Base-by-base conservation (phyloP, 306 rosid genomes). In the Gastrolobium bilobum region DNA sequence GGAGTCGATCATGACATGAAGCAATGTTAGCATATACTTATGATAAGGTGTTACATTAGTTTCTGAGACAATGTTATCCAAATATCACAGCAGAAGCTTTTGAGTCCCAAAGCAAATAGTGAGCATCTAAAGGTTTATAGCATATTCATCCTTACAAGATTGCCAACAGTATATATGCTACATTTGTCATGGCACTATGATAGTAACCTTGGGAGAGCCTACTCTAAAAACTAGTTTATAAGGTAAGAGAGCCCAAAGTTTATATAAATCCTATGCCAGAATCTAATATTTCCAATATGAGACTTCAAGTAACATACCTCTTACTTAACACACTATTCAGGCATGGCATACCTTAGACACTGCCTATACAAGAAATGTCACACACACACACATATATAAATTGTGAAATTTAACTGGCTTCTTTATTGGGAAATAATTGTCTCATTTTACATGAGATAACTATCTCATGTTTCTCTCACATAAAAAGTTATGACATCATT, bases 341-440 rank as follows among this genome's bases (percentile, higher is more conserved):
- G n/a, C 63, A 57, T 3, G 8, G 39, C 20, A 37, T 71, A 7
- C 2, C 51, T 52, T 52, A 54, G 52, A 7, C 39, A 53, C 52
- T 54, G 31, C 79, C 79, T 59, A 5, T 60, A 31, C 63, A 76
- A 38, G 43, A 76, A 75, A 20, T 29, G 10, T 33, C 57, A 42
- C 11, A 56, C 29, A 56, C 3, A 29, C 11, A 56, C 37, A 15
- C 2, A 38, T 6, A 14, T 30, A 10, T 39, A 5, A 30, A 31
- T 31, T 40, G 11, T 26, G 40, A 52, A 53, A 68, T 56, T 65
- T 71, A 71, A 57, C 56, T n/a, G 30, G 4, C 33, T 65, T 10
- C 76, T 39, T 66, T 30, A 4, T 71, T n/a, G n/a, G n/a, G n/a
- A n/a, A n/a, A n/a, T n/a, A n/a, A n/a, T n/a, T n/a, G n/a, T n/a